Evolutionary conservation across 1,284 basidiomycete genomes (phyloP), one percentile per base, ranked within the genome.

Genomic region (Boletellus dicymbophilus): DNA sequence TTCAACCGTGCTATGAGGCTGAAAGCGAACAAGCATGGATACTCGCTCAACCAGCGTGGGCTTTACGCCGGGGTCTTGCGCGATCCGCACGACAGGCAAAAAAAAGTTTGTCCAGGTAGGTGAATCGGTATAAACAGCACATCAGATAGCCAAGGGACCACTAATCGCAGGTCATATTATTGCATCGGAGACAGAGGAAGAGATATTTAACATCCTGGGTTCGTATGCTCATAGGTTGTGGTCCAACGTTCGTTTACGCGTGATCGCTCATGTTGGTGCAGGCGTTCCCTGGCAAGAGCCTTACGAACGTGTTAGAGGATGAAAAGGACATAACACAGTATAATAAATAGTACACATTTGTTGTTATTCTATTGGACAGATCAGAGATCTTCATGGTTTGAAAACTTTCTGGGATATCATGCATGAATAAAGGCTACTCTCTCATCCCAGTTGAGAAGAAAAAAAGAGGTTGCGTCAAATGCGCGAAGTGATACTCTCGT

Each of bases 1-100:
- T 96, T 96, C 71, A 97, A 96, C 67, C 85, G 94, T 11, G 87
- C 88, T 5, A 84, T 96, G 65, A 82, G 94, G 16, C 69, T 89
- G 57, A 93, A 94, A 68, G 94, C 94, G 4, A 81, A 82, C 55
- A 83, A 80, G 51, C 80, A 88, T 66, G 93, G 93, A 0, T 93
- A 86, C 68, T 89, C 86, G 15, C 77, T 97, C 37, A 96, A 95
- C 60, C 93, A 96, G 68, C 79, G 82, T 43, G 93, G 93, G 0
- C 68, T 96, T 9, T 94, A 78, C 59, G 72, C 72, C 4, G 83
- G 81, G 1, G 85, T 94, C 28, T 69, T 90, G n/a, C 81, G 91
- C 7, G 84, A 90, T 63, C 79, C 82, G 12, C 73, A 72, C 28
- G 75, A 89, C 55, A 72, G 79, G 22, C 72, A 72, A 31, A 70